A percentile compares a stretch with the other conserved stretches of the same genome.
These are phyloP conservation scores for Metarhizium humberi DNA, from an alignment of 2,329 filamentous ascomycete genomes.

Conservation along the genomic window DNA sequence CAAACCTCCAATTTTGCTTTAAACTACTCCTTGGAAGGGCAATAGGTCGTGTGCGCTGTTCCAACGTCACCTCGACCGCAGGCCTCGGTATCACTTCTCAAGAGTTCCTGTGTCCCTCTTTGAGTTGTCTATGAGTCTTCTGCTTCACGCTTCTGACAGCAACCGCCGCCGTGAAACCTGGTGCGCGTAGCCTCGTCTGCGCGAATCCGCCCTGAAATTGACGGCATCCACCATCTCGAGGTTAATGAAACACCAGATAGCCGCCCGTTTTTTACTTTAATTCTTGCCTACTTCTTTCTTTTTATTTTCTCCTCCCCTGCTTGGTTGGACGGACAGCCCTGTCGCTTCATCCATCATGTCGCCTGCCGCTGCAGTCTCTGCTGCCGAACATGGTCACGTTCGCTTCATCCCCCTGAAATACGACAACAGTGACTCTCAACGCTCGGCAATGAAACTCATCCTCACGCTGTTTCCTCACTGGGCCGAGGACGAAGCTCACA, in stretches of 20 bases:
- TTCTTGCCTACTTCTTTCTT: background rate
- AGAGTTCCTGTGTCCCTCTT: background rate
- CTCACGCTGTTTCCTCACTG: conserved; percentile 76
- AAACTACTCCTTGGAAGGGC: conserved; percentile 19
- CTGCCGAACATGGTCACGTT: conserved; percentile 33
- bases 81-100: background rate
- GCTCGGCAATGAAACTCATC: conserved; percentile 72
- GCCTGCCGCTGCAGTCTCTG: conserved; percentile 19
- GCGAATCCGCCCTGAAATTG: background rate
- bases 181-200: conserved; percentile 1
- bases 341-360: conserved; percentile 19
- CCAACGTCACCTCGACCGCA: conserved; percentile 6
- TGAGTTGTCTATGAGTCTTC: conserved; percentile 3
- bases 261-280: background rate
- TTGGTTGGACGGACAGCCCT: background rate
- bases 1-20: conserved; percentile 13
- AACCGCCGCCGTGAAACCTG: background rate
- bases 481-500: conserved; percentile 60
- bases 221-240: background rate
- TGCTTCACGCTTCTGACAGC: background rate
- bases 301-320: background rate
- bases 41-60: conserved; percentile 30
- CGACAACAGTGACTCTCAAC: conserved; percentile 65
- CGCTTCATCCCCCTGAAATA: conserved; percentile 68
- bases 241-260: background rate